Evolutionary conservation across 2,329 filamentous ascomycete genomes (phyloP).

Genomic region (Neoascochyta sp.): DNA sequence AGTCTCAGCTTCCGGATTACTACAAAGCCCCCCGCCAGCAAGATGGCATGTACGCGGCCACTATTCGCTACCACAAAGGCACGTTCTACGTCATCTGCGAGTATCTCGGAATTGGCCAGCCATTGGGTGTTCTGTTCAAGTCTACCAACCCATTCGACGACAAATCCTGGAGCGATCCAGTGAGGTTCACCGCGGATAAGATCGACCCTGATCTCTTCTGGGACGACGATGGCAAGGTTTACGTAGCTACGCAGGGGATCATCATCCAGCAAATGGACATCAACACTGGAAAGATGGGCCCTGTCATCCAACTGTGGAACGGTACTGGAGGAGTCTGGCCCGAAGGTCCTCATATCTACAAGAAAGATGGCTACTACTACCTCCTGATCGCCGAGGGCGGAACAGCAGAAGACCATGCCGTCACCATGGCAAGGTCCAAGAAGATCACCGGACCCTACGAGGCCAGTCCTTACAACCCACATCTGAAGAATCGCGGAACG

Average conservation of each 20-base stretch:
- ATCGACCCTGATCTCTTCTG: constrained; percentile 54
- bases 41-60: constrained; percentile 22
- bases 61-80: constrained; percentile 20
- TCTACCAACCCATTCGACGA: constrained; percentile 14
- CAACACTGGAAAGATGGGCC: constrained; percentile 26
- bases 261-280: constrained; percentile 31
- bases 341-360: constrained; percentile 40
- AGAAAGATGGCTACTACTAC: constrained; percentile 34
- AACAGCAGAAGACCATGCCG: constrained; percentile 32
- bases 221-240: constrained; percentile 54
- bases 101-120: constrained; percentile 7
- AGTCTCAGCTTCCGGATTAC: constrained; percentile 15
- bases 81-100: constrained; percentile 19
- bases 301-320: constrained; percentile 33
- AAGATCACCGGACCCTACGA: constrained; percentile 37
- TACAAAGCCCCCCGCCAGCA: constrained; percentile 7
- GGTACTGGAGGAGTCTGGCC: constrained; percentile 32
- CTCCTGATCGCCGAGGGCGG: constrained; percentile 34
- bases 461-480: constrained; percentile 32
- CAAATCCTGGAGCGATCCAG: constrained; percentile 14
- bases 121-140: constrained; percentile 12
- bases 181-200: constrained; percentile 21
- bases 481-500: constrained; percentile 35
- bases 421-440: constrained; percentile 35
- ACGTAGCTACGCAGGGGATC: constrained; percentile 37